These are phyloP conservation scores for Glycyrrhiza uralensis DNA, from an alignment of 306 rosid species.

Conservation along the genomic window DNA sequence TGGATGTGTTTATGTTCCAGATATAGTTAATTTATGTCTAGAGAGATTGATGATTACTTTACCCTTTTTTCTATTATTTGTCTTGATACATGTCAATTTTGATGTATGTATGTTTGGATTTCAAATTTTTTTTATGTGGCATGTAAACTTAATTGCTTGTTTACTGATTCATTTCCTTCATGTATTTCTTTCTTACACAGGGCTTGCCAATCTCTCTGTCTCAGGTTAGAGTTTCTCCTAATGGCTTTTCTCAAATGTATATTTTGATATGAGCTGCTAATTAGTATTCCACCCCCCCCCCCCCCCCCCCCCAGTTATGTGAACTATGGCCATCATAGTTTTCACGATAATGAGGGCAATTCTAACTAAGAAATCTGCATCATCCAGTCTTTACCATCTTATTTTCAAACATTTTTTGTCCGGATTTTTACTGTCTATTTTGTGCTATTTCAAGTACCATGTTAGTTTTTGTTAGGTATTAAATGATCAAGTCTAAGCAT, in stretches of 20 bases:
- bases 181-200: slow-evolving; percentile 37
- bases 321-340: background rate
- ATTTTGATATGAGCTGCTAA: background rate
- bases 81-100: background rate
- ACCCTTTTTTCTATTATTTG: background rate
- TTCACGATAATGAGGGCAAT: background rate
- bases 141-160: background rate
- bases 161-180: slow-evolving; percentile 21
- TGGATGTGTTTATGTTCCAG: background rate
- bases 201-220: slow-evolving; percentile 86
- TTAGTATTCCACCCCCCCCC: no score
- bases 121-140: background rate
- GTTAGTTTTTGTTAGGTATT: background rate
- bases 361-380: background rate
- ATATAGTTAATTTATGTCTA: background rate
- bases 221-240: slow-evolving; percentile 64
- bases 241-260: background rate
- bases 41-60: background rate
- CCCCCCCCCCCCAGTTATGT: no score
- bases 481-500: background rate
- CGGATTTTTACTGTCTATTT: background rate
- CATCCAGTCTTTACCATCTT: background rate
- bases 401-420: background rate
- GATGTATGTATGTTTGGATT: background rate
- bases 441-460: background rate